Evolutionary conservation across 805 yeast species (phyloP).

Genomic region (Saccharomycopsis babjevae): DNA sequence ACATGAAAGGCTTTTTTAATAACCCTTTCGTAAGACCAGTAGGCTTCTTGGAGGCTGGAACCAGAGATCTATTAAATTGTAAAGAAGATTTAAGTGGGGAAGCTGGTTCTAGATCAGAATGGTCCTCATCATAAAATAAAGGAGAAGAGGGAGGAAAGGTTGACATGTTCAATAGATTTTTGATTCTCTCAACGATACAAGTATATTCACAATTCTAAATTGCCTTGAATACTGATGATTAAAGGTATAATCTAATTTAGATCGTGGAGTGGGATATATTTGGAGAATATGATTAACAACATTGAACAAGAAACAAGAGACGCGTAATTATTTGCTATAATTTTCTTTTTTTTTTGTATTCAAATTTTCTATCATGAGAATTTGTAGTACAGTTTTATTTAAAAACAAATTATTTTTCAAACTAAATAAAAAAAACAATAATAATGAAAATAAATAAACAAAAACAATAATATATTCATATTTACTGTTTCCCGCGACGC

Average conservation of each 20-base stretch:
- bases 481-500: neutral
- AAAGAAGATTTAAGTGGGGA: neutral
- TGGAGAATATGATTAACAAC: neutral
- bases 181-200: neutral
- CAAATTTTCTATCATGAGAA: neutral
- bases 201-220: neutral
- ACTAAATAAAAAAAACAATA: neutral
- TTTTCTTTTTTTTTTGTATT: neutral
- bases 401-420: neutral
- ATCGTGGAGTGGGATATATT: too few species aligned
- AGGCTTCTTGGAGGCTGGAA: neutral
- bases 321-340: neutral
- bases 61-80: neutral
- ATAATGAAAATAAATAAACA: neutral
- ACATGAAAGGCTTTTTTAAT: neutral
- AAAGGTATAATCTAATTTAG: too few species aligned
- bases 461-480: neutral
- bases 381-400: neutral
- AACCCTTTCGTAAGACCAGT: neutral
- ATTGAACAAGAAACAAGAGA: neutral
- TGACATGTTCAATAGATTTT: neutral
- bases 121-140: slow-evolving; percentile 3
- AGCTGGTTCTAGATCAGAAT: neutral
- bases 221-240: too few species aligned
- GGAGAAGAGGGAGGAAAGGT: slow-evolving; percentile 12